phyloP scores from a whole-genome alignment of 2,329 filamentous ascomycete genomes.

The Rosellinia necatrix region DNA sequence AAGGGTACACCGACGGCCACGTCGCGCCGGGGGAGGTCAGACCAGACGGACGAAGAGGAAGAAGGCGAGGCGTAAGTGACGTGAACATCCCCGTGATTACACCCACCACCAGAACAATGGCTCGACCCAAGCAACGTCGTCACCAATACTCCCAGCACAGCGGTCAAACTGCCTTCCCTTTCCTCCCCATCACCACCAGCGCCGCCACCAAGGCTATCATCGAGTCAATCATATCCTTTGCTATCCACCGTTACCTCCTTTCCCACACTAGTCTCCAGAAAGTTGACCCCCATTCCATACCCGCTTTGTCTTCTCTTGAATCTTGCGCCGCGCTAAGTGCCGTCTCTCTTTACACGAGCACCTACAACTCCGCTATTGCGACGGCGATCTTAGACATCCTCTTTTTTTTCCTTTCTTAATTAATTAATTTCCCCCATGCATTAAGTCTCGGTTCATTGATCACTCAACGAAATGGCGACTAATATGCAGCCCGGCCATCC shows the following conservation, averaged over 20 bases:
- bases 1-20: conserved; percentile 50
- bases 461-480: not conserved
- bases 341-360: too few species aligned
- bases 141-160: too few species aligned
- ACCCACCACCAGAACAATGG: not conserved
- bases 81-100: conserved; percentile 33
- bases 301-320: too few species aligned
- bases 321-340: too few species aligned
- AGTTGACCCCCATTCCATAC: too few species aligned
- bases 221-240: too few species aligned
- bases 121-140: not conserved
- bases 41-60: conserved; percentile 73
- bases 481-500: conserved; percentile 1
- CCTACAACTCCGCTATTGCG: too few species aligned
- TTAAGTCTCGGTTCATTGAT: not conserved
- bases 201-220: too few species aligned
- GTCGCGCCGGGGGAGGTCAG: conserved; percentile 55
- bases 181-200: not conserved
- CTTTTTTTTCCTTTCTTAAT: not conserved
- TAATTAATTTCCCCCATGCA: not conserved
- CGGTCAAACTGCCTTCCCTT: not conserved
- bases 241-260: too few species aligned
- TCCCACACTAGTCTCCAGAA: too few species aligned
- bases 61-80: conserved; percentile 78
- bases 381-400: not conserved